phyloP scores from a whole-genome alignment of 1,139 yeast species.

The Suhomyces ambrosiae region DNA sequence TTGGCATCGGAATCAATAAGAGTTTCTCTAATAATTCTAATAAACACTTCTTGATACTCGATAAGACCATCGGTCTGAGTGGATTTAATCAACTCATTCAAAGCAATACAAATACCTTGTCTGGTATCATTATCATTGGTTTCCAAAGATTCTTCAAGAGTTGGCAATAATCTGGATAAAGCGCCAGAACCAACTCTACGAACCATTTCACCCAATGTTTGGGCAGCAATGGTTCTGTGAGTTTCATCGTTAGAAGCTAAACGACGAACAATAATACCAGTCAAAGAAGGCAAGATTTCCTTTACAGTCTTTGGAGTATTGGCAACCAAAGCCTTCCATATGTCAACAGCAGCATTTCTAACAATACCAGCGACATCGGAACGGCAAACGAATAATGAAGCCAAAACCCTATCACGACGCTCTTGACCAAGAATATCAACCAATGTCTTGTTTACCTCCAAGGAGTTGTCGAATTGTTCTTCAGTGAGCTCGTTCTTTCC shows the following conservation, averaged over 20 bases:
- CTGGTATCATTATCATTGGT: constrained; percentile 76
- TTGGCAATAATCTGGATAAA: constrained; percentile 80
- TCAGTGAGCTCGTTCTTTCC: constrained; percentile 67
- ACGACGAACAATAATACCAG: constrained; percentile 75
- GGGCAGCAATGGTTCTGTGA: constrained; percentile 88
- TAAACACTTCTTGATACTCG: constrained; percentile 68
- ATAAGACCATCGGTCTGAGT: constrained; percentile 64
- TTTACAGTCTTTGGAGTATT: constrained; percentile 96
- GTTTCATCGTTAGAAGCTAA: constrained; percentile 79
- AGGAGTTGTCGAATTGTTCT: constrained; percentile 57
- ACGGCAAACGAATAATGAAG: constrained; percentile 88
- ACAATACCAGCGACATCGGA: constrained; percentile 88
- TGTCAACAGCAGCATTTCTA: constrained; percentile 88
- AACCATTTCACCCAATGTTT: constrained; percentile 91
- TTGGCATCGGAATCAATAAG: constrained; percentile 70
- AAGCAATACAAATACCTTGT: constrained; percentile 95
- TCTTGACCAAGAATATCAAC: constrained; percentile 82
- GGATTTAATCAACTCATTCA: constrained; percentile 80
- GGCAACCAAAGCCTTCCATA: constrained; percentile 96
- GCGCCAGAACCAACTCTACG: constrained; percentile 94
- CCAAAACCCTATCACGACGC: constrained; percentile 83
- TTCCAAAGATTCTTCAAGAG: constrained; percentile 67
- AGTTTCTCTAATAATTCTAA: constrained; percentile 75
- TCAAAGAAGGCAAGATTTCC: constrained; percentile 85
- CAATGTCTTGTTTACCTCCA: constrained; percentile 67